phyloP scores from a whole-genome alignment of 257 asterid genomes.

The Przewalskia tangutica region DNA sequence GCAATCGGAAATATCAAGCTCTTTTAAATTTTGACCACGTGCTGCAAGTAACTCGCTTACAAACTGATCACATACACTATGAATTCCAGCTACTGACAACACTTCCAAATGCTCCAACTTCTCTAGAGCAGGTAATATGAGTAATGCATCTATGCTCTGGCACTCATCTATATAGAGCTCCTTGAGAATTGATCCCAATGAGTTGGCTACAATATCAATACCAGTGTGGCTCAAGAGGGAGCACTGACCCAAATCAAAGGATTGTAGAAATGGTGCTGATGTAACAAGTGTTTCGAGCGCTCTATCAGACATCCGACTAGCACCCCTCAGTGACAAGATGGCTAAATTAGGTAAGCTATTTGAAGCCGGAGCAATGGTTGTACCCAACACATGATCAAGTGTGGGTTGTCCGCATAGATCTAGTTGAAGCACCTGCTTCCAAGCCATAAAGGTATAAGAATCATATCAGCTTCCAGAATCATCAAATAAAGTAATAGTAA shows the following conservation, averaged over 20 bases:
- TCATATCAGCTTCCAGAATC: background rate
- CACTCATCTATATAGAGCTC: conserved; percentile 70
- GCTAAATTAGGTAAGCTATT: conserved; percentile 38
- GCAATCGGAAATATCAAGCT: conserved; percentile 64
- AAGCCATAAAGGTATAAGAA: conserved; percentile 1
- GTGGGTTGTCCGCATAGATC: conserved; percentile 70
- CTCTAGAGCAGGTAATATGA: conserved; percentile 37
- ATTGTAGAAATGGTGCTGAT: conserved; percentile 53
- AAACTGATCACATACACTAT: conserved; percentile 44
- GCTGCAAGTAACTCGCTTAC: conserved; percentile 23
- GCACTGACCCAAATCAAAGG: conserved; percentile 73
- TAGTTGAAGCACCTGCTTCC: conserved; percentile 77
- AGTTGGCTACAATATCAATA: conserved; percentile 37
- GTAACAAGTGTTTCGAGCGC: conserved; percentile 43
- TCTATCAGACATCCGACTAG: conserved; percentile 58
- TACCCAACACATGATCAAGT: conserved; percentile 38
- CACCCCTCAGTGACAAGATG: conserved; percentile 76
- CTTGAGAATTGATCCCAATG: conserved; percentile 54
- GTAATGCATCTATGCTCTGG: conserved; percentile 42
- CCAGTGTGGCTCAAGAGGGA: conserved; percentile 48
- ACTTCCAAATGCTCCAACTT: conserved; percentile 54
- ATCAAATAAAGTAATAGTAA: background rate
- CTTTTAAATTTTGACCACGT: conserved; percentile 52
- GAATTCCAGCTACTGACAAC: conserved; percentile 63
- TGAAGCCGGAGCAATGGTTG: conserved; percentile 21